These are phyloP conservation scores for Roridomyces roridus DNA, from an alignment of 768 basidiomycete genomes.

Conservation along the genomic window DNA sequence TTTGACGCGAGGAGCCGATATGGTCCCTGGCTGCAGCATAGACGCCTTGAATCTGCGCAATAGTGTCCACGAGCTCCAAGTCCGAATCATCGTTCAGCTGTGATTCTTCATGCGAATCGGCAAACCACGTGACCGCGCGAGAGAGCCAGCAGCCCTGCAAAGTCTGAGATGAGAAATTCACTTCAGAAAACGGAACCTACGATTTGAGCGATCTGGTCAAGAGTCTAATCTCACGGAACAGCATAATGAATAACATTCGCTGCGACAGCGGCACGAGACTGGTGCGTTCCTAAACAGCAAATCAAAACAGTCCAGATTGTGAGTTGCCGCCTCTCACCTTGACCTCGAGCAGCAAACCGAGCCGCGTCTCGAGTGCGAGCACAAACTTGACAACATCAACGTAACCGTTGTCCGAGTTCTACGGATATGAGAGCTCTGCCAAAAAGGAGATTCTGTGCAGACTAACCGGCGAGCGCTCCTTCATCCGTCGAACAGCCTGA, in stretches of 20 bases:
- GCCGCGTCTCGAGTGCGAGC: constrained; percentile 58
- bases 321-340: constrained; percentile 46
- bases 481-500: constrained; percentile 48
- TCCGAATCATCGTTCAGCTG: constrained; percentile 46
- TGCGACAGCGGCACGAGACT: constrained; percentile 59
- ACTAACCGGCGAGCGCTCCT: constrained; percentile 47
- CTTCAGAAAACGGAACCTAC: constrained; percentile 44
- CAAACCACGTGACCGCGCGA: constrained; percentile 51
- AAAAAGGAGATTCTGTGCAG: neutral
- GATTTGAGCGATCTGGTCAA: constrained; percentile 67
- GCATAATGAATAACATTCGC: constrained; percentile 60
- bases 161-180: neutral
- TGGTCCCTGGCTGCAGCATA: constrained; percentile 59
- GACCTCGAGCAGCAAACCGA: constrained; percentile 61
- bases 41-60: constrained; percentile 52
- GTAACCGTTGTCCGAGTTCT: constrained; percentile 38
- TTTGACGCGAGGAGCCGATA: constrained; percentile 43
- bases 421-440: neutral
- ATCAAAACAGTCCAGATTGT: neutral
- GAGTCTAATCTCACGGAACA: constrained; percentile 71
- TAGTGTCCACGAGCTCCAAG: constrained; percentile 47
- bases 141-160: constrained; percentile 53
- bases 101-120: constrained; percentile 41
- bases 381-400: constrained; percentile 52
- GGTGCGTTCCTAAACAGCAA: constrained; percentile 56